These are phyloP conservation scores for Daldinia vernicosa DNA, from an alignment of 495 filamentous ascomycete genomes.

Conservation along the genomic window DNA sequence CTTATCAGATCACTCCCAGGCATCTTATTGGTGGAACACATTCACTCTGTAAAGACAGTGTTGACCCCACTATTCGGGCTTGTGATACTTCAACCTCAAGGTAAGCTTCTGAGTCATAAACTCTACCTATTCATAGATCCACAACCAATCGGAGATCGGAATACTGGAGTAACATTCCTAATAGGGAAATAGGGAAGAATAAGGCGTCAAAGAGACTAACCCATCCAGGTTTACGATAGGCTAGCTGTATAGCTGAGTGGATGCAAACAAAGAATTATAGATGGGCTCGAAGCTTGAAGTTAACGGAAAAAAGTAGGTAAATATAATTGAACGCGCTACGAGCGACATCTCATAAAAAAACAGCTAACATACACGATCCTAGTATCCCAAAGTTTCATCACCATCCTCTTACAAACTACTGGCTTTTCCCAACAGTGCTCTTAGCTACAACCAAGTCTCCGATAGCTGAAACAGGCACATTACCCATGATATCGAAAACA, in stretches of 20 bases:
- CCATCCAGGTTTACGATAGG: not conserved
- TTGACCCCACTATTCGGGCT: too few relatives aligned
- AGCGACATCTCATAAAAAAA: not conserved
- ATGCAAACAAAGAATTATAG: too few relatives aligned
- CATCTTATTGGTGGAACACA: not conserved
- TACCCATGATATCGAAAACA: conserved; percentile 60
- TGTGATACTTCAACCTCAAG: too few relatives aligned
- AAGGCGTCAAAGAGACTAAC: not conserved
- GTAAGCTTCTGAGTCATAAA: too few relatives aligned
- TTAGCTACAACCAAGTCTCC: conserved; percentile 30
- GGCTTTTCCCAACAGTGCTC: conserved; percentile 28
- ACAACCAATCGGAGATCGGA: not conserved
- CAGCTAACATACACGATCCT: not conserved
- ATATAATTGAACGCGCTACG: not conserved
- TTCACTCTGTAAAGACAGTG: not conserved
- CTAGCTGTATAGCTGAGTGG: too few relatives aligned
- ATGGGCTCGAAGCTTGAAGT: too few relatives aligned
- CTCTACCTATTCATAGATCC: too few relatives aligned
- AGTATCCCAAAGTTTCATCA: not conserved
- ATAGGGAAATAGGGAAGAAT: not conserved
- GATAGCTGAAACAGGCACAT: conserved; percentile 38
- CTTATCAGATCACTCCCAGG: not conserved
- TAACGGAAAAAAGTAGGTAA: not conserved
- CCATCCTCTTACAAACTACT: not conserved
- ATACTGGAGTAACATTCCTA: not conserved